phyloP scores from a whole-genome alignment of 129 eudicot genomes.

The Silybum marianum region DNA sequence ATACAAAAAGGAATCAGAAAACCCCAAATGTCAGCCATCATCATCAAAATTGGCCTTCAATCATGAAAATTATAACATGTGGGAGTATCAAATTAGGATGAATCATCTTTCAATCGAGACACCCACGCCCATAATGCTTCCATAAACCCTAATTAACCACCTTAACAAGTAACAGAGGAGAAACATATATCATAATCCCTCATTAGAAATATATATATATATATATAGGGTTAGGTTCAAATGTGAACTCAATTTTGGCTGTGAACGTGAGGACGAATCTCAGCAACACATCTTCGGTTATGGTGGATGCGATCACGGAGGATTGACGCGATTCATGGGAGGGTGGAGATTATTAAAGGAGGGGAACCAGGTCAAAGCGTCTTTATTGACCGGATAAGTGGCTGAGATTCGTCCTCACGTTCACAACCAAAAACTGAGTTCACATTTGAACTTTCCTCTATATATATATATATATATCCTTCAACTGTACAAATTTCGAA shows the following conservation, averaged over 20 bases:
- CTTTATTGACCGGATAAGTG: no score
- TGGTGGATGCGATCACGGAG: no score
- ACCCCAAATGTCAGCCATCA: constrained; percentile 5
- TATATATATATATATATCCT: neutral
- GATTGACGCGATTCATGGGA: no score
- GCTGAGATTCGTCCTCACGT: no score
- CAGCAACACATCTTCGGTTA: no score
- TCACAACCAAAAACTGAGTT: no score
- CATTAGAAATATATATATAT: neutral
- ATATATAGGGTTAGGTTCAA: no score
- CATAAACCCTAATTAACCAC: constrained; percentile 32
- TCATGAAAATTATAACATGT: constrained; percentile 7
- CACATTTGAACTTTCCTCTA: no score
- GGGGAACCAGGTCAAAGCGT: no score
- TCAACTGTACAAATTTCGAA: neutral
- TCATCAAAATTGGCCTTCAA: neutral
- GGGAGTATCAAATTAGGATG: neutral
- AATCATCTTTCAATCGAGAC: constrained; percentile 6
- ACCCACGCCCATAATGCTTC: neutral
- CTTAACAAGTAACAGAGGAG: constrained; percentile 8
- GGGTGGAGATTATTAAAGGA: no score
- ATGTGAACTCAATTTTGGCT: no score
- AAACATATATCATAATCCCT: neutral
- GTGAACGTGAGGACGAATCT: no score
- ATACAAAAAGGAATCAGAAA: neutral